Conservation (phyloP, 345 rosid genomes). For the Hibiscus syriacus region DNA sequence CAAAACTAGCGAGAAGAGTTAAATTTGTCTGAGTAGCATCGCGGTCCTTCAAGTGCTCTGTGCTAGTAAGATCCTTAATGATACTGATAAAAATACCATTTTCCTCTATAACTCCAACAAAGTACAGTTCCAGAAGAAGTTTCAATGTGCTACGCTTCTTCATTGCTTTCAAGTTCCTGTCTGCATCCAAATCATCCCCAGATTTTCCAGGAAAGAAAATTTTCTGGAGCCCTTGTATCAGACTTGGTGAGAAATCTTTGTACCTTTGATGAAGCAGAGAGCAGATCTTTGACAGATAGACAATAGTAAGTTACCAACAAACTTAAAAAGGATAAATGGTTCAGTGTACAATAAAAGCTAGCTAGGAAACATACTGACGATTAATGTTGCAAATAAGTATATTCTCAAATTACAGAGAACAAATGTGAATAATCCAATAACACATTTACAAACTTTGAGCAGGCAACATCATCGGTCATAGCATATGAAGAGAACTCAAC, state of each 20-base stretch:
- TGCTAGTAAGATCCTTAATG: conserved; percentile 75
- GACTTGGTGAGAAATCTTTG: conserved; percentile 84
- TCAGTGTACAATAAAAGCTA: not conserved
- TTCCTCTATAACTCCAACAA: conserved; percentile 90
- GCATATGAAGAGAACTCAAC: too few relatives aligned
- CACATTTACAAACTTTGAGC: too few relatives aligned
- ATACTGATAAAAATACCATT: conserved; percentile 63
- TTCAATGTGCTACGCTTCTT: conserved; percentile 90
- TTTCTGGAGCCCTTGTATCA: conserved; percentile 80
- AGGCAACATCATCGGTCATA: too few relatives aligned
- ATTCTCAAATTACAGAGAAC: not conserved
- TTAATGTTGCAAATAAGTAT: not conserved
- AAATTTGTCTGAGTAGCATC: conserved; percentile 88
- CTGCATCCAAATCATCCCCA: conserved; percentile 78
- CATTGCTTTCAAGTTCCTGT: conserved; percentile 83
- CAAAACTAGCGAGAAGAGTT: conserved; percentile 92
- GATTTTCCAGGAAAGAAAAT: conserved; percentile 92
- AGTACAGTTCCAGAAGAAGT: conserved; percentile 86
- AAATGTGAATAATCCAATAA: not conserved
- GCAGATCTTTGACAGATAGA: conserved; percentile 58
- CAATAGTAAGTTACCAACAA: conserved; percentile 13
- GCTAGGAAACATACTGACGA: not conserved
- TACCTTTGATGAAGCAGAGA: too few relatives aligned
- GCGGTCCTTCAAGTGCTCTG: conserved; percentile 63
- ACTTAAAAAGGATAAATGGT: not conserved